Conservation (phyloP, 345 rosid genomes). For the Noccaea bulbosa region DNA sequence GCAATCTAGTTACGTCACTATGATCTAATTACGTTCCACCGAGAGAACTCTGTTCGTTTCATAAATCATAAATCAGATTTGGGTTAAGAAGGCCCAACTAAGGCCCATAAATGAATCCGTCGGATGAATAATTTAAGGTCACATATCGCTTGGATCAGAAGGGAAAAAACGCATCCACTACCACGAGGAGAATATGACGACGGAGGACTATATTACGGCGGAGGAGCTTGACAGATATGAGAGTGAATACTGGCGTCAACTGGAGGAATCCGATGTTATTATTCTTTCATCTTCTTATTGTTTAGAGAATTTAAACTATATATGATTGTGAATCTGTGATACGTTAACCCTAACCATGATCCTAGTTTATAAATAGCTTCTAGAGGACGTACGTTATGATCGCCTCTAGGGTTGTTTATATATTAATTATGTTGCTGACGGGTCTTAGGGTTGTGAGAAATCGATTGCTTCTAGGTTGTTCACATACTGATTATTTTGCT, state of each 20-base stretch:
- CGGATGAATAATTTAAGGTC: too few relatives aligned
- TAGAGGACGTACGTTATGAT: neutral
- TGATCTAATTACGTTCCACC: too few relatives aligned
- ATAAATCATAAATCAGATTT: neutral
- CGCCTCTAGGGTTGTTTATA: too few relatives aligned
- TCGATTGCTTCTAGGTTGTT: neutral
- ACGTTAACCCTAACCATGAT: neutral
- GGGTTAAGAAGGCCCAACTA: neutral
- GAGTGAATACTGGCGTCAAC: neutral
- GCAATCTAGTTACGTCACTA: neutral
- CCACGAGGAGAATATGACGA: neutral
- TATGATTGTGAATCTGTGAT: too few relatives aligned
- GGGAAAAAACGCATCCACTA: neutral
- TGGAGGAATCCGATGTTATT: neutral
- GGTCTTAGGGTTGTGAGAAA: too few relatives aligned
- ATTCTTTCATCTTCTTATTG: neutral
- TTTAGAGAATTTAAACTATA: neutral
- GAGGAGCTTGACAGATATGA: too few relatives aligned
- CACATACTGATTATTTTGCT: neutral
- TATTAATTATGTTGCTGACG: too few relatives aligned
- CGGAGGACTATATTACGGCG: too few relatives aligned
- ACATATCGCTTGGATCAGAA: too few relatives aligned
- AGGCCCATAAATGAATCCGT: neutral
- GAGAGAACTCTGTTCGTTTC: too few relatives aligned
- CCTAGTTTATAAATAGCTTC: neutral